Base-by-base conservation (phyloP, 768 basidiomycete genomes). In the Cyclocybe cylindracea region DNA sequence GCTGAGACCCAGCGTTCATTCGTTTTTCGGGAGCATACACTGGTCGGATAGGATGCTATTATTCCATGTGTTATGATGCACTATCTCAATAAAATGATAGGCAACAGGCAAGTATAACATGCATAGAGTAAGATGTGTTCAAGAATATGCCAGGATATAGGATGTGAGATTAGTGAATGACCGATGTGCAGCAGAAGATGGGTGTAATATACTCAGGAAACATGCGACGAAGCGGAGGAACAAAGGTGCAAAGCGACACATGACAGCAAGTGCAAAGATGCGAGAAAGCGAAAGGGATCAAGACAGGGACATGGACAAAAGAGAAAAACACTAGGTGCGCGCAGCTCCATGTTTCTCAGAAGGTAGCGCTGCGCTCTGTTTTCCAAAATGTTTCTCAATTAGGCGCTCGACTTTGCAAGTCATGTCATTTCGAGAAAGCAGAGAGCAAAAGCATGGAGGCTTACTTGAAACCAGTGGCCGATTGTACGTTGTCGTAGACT, bases 381-480 rank as follows among this genome's bases (percentile, higher is more conserved):
- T 50, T n/a, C 47, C 57, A 18, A 57, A 62, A 40, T 59, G 58
- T 31, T 49, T 50, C 24, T 61, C 59, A 42, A 65, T 53, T n/a
- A 89, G 71, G 19, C 87, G 83, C 64, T 90, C 89, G 56, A 91
- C 88, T 90, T 43, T 8, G 42, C 29, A 35, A 44, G 29, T 33
- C 34, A 9, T 24, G 43, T 50, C 39, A 10, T 39, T 37, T 19
- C 33, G 18, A 3, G 32, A 8, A 7, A 35, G 14, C 5, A 6
- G 36, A 18, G 13, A 38, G 10, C 16, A 29, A 39, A 19, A 38
- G 19, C n/a, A 18, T 19, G 34, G 24, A 14, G 44, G 66, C 91
- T 54, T 67, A 92, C 91, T 91, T 38, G 91, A 84, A 46, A 79
- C 77, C 45, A 95, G 79, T 62, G 94, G 91, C 70, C 90, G 91